Evolutionary conservation across 1,139 yeast species (phyloP).

Genomic region (Pneumocystis wakefieldiae): DNA sequence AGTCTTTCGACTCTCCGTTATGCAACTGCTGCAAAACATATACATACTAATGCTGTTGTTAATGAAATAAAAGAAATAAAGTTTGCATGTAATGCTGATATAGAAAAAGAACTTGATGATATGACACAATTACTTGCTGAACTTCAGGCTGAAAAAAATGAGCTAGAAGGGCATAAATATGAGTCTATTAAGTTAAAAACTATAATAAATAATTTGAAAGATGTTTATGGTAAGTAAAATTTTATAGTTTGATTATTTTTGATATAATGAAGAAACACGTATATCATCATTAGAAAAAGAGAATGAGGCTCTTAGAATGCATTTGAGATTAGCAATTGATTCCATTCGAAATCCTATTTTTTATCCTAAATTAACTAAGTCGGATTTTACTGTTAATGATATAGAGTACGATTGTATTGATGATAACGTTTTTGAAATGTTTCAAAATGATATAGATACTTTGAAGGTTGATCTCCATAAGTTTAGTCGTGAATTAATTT

Average conservation of each 20-base stretch:
- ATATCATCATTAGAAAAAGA: slow-evolving; percentile 4
- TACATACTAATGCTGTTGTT: slow-evolving; percentile 28
- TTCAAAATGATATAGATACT: neutral
- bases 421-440: neutral
- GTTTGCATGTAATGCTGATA: neutral
- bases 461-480: neutral
- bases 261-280: neutral
- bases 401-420: neutral
- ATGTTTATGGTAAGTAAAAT: neutral
- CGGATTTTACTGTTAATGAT: neutral
- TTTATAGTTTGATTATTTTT: neutral
- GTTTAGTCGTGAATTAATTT: neutral
- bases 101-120: neutral
- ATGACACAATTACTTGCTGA: neutral
- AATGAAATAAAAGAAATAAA: slow-evolving; percentile 11
- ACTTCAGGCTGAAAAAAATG: neutral
- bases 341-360: slow-evolving; percentile 7
- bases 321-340: slow-evolving; percentile 9
- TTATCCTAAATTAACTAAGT: neutral
- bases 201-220: neutral
- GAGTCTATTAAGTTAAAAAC: neutral
- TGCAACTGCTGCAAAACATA: slow-evolving; percentile 59
- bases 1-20: slow-evolving; percentile 57
- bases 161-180: neutral
- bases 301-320: slow-evolving; percentile 9